A percentile compares a stretch with the other conserved stretches of the same genome.
These are phyloP conservation scores for Cryptococcus depauperatus DNA, from an alignment of 1,284 basidiomycete species.

Conservation along the genomic window DNA sequence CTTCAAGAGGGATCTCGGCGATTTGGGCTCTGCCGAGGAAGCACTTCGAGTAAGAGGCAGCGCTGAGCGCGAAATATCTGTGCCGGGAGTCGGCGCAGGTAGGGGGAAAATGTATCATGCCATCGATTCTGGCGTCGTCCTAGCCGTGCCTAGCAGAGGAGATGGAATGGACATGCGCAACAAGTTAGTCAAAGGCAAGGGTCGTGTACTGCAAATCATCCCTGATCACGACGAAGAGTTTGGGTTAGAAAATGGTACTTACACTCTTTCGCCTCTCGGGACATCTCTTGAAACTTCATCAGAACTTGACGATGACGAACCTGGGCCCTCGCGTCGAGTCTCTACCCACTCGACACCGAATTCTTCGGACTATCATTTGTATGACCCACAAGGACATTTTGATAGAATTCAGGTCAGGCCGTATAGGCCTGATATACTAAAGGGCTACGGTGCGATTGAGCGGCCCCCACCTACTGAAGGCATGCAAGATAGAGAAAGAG, in stretches of 20 bases:
- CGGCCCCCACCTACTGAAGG: neutral
- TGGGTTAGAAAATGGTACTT: neutral
- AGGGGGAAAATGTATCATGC: constrained; percentile 27
- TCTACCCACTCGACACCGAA: neutral
- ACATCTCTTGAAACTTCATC: neutral
- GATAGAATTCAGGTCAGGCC: neutral
- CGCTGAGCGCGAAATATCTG: constrained; percentile 14
- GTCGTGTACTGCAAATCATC: constrained; percentile 24
- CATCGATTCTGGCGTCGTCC: constrained; percentile 34
- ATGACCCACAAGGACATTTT: neutral
- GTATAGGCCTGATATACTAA: constrained; percentile 1
- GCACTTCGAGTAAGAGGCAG: constrained; percentile 16
- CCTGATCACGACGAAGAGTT: constrained; percentile 20
- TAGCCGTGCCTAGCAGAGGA: constrained; percentile 29
- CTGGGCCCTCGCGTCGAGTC: neutral
- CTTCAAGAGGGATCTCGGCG: constrained; percentile 42
- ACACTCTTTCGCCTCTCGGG: neutral
- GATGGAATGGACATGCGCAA: constrained; percentile 17
- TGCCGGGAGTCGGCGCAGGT: constrained; percentile 18
- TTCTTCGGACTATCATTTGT: neutral
- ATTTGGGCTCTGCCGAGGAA: constrained; percentile 35
- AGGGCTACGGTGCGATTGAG: constrained; percentile 10
- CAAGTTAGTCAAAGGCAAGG: constrained; percentile 22
- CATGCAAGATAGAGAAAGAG: constrained; percentile 1
- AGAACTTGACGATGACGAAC: neutral